A percentile compares a stretch with the other conserved stretches of the same genome.
Conservation (phyloP, 2,329 filamentous ascomycete species). For the Verticillium zaregamsianum region DNA sequence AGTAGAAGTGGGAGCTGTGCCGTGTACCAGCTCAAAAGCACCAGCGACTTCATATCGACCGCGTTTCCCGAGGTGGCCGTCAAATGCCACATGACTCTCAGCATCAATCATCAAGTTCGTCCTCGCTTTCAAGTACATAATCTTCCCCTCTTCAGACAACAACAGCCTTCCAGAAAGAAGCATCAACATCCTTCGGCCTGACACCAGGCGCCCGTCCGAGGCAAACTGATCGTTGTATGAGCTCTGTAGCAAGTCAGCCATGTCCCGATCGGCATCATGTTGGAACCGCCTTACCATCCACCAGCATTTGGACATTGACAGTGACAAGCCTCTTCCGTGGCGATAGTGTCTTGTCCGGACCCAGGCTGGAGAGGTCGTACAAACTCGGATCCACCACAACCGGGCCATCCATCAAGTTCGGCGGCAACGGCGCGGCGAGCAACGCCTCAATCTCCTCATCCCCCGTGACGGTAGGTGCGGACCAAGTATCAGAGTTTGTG, state of each 20-base stretch:
- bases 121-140: neutral
- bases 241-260: constrained; percentile 20
- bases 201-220: constrained; percentile 34
- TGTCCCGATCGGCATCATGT: neutral
- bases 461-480: neutral
- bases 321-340: constrained; percentile 25
- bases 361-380: neutral
- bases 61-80: no score
- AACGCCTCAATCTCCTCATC: neutral
- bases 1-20: neutral
- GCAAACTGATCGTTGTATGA: constrained; percentile 30
- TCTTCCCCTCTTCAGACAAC: neutral
- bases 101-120: neutral
- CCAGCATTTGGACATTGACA: constrained; percentile 25
- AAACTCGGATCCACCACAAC: constrained; percentile 4
- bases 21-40: neutral
- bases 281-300: constrained; percentile 22
- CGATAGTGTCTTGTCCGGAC: neutral
- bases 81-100: neutral
- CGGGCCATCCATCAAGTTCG: neutral
- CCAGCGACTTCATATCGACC: neutral
- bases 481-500: neutral
- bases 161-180: constrained; percentile 11
- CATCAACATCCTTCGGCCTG: constrained; percentile 29
- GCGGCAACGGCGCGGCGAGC: neutral